phyloP scores from a whole-genome alignment of 441 rosid genomes.

The Adansonia grandidieri region DNA sequence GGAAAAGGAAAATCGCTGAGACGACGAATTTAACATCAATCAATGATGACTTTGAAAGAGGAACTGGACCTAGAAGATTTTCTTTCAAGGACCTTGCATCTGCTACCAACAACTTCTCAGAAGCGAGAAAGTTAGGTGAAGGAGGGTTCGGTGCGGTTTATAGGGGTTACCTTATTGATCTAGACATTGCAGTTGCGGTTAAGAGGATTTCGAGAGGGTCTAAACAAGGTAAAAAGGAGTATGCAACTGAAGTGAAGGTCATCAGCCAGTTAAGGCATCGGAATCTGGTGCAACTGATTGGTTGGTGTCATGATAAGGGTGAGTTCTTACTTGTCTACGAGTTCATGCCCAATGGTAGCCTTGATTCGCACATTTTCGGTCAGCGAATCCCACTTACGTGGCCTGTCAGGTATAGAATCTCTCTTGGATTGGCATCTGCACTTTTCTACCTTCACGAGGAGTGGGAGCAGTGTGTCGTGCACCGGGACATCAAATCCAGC shows the following conservation, averaged over 20 bases:
- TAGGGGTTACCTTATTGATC: constrained; percentile 36
- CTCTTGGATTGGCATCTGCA: constrained; percentile 18
- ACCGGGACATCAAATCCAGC: constrained; percentile 46
- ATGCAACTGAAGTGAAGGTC: constrained; percentile 48
- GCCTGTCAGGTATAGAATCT: background rate
- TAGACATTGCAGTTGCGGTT: background rate
- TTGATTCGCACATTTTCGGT: constrained; percentile 37
- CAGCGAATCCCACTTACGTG: background rate
- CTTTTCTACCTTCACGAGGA: constrained; percentile 47
- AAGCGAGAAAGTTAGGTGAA: constrained; percentile 34
- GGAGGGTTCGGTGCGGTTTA: constrained; percentile 65
- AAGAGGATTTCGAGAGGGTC: constrained; percentile 22
- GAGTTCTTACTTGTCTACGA: constrained; percentile 53
- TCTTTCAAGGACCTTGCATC: constrained; percentile 43
- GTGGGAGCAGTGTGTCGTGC: constrained; percentile 51
- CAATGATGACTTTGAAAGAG: constrained; percentile 45
- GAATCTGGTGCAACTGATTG: constrained; percentile 52
- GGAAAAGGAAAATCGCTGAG: background rate
- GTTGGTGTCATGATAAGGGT: constrained; percentile 51
- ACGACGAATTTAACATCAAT: constrained; percentile 32
- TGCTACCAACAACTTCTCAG: constrained; percentile 29
- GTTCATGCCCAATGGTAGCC: constrained; percentile 57
- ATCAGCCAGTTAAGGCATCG: constrained; percentile 51
- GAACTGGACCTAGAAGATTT: constrained; percentile 60
- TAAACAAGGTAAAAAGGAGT: constrained; percentile 30